Evolutionary conservation across 208 protist species (phyloP).

Genomic region (Kentomonas sorsogonicus): DNA sequence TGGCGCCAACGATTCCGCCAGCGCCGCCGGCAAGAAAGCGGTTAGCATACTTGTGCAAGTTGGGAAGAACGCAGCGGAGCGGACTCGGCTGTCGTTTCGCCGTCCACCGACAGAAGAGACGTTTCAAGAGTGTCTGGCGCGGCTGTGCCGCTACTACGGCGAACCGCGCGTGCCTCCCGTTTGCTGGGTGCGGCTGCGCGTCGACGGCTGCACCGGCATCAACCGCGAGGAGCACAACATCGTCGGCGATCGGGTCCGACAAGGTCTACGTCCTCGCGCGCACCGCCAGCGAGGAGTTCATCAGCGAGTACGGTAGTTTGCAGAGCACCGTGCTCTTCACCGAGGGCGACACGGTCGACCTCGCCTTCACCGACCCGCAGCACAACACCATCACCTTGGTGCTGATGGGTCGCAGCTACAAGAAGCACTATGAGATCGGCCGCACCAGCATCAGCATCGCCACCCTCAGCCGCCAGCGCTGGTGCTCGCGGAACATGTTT

Average conservation of each 20-base stretch:
- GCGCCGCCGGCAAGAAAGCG: no score
- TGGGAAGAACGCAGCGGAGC: conserved; percentile 12
- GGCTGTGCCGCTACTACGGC: conserved; percentile 40
- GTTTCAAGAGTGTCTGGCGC: conserved; percentile 56
- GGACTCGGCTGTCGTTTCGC: conserved; percentile 21
- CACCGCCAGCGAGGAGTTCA: conserved; percentile 49
- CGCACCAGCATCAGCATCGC: conserved; percentile 40
- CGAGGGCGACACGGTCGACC: conserved; percentile 16
- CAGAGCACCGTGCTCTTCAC: conserved; percentile 52
- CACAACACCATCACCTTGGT: conserved; percentile 52
- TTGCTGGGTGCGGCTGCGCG: conserved; percentile 29
- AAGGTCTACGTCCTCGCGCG: conserved; percentile 57
- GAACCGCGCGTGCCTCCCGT: conserved; percentile 27
- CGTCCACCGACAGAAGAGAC: conserved; percentile 27
- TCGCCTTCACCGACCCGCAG: conserved; percentile 58
- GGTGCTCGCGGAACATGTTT: conserved; percentile 61
- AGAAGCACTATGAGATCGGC: conserved; percentile 57
- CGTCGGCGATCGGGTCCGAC: conserved; percentile 44
- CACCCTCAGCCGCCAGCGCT: conserved; percentile 34
- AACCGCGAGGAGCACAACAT: conserved; percentile 38
- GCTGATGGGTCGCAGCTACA: conserved; percentile 33
- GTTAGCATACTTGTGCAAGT: no score
- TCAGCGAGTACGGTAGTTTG: conserved; percentile 23
- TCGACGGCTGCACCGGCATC: conserved; percentile 68
- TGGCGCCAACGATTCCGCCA: no score